Percentiles rank a stretch among this genome's conserved stretches.
Conservation (phyloP, 768 basidiomycete genomes). For the Candolleomyces eurysporus region DNA sequence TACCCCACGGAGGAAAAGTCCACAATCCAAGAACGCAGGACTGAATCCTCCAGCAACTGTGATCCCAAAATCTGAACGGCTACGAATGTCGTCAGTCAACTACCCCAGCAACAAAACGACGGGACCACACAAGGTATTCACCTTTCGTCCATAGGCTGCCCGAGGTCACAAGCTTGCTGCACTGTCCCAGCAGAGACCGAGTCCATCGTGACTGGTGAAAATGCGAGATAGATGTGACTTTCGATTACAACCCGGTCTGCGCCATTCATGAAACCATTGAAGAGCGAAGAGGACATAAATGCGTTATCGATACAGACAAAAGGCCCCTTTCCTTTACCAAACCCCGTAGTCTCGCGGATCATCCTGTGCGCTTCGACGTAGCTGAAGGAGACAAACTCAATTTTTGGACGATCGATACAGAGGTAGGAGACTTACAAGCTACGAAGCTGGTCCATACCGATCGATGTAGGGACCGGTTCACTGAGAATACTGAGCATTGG, state of each 20-base stretch:
- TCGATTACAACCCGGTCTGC: constrained; percentile 63
- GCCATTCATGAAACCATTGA: constrained; percentile 53
- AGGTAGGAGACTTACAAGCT: constrained; percentile 54
- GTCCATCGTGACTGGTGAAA: constrained; percentile 29
- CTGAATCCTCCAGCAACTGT: constrained; percentile 77
- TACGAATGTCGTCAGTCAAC: constrained; percentile 20
- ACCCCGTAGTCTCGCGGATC: constrained; percentile 66
- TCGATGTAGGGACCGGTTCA: constrained; percentile 40
- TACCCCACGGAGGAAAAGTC: constrained; percentile 25
- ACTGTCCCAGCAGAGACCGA: constrained; percentile 28
- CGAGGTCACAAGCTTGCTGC: constrained; percentile 30
- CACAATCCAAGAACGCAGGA: constrained; percentile 64
- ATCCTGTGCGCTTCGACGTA: constrained; percentile 51
- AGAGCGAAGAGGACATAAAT: constrained; percentile 34
- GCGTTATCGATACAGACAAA: constrained; percentile 40
- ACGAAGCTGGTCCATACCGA: constrained; percentile 49
- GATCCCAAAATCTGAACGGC: constrained; percentile 60
- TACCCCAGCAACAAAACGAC: constrained; percentile 29
- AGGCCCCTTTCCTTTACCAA: constrained; percentile 65
- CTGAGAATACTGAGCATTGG: constrained; percentile 57
- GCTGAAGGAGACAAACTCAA: not conserved
- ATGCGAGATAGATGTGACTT: constrained; percentile 66
- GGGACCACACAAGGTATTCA: constrained; percentile 19
- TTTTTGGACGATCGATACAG: not conserved
- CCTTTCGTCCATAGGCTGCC: constrained; percentile 52